Evolutionary conservation across 352 stramenopile genomes (phyloP).

Genomic region (Phytophthora tentaculata): DNA sequence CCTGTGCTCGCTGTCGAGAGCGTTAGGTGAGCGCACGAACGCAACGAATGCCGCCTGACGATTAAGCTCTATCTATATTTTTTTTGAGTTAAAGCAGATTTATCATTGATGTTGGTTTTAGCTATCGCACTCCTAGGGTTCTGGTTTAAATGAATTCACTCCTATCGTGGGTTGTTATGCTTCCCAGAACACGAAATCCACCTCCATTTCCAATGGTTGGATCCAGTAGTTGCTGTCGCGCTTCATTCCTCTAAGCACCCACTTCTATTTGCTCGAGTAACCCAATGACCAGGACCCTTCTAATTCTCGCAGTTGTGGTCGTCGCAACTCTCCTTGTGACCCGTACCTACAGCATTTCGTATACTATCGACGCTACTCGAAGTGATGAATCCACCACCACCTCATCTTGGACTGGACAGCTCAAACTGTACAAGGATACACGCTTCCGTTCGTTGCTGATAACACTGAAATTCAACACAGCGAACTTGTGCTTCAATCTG

Average conservation of each 20-base stretch:
- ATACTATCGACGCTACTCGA: conserved; percentile 2
- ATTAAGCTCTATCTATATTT: background rate
- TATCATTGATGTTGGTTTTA: too few relatives aligned
- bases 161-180: background rate
- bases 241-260: background rate
- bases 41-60: background rate
- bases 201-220: background rate
- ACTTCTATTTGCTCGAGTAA: background rate
- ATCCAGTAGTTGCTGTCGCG: background rate
- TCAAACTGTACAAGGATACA: conserved; percentile 15
- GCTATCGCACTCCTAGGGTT: background rate
- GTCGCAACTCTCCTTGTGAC: background rate
- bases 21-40: background rate
- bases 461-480: conserved; percentile 14
- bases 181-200: background rate
- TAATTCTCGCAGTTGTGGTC: background rate
- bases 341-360: background rate
- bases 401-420: conserved; percentile 6
- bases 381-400: background rate
- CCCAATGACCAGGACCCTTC: background rate
- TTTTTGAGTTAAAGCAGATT: background rate
- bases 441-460: conserved; percentile 8
- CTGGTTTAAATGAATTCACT: too few relatives aligned
- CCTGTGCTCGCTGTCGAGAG: conserved; percentile 4
- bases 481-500: conserved; percentile 17